These are phyloP conservation scores for Fusarium haematococcum DNA, from an alignment of 2,329 filamentous ascomycete species.

Conservation along the genomic window DNA sequence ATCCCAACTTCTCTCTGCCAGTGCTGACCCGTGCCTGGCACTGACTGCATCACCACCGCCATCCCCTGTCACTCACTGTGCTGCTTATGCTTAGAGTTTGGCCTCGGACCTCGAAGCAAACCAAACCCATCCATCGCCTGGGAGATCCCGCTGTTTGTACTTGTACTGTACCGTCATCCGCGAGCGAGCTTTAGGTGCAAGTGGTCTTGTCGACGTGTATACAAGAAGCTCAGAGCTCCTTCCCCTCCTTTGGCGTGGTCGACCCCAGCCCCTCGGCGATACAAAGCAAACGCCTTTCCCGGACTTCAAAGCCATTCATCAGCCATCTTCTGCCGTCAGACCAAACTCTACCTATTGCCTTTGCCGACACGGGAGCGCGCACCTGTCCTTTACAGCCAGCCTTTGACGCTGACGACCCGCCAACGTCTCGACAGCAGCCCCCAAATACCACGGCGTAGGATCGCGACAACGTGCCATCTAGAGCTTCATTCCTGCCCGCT, in stretches of 20 bases:
- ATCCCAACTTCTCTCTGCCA: conserved; percentile 11
- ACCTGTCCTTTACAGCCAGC: not conserved
- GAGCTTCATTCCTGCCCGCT: not conserved
- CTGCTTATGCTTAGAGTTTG: not conserved
- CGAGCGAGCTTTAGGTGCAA: not conserved
- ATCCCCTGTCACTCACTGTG: not conserved
- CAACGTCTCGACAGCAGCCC: not conserved
- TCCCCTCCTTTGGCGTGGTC: not conserved
- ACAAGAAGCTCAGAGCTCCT: not conserved
- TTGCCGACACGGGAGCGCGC: not conserved
- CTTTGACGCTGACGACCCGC: not conserved
- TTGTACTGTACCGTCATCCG: not conserved
- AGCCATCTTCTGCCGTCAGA: not conserved
- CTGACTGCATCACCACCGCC: not conserved
- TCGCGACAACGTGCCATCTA: not conserved
- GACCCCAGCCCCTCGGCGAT: not conserved
- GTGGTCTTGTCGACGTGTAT: not conserved
- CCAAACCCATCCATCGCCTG: not conserved
- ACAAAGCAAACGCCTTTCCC: not conserved
- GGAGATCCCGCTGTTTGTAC: not conserved
- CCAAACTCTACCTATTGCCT: not conserved
- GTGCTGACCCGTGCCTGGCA: not conserved
- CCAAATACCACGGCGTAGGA: not conserved
- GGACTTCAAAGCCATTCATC: conserved; percentile 1
- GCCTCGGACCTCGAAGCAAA: not conserved